phyloP scores from a whole-genome alignment of 352 stramenopile genomes.

The Phytopythium aichiense region DNA sequence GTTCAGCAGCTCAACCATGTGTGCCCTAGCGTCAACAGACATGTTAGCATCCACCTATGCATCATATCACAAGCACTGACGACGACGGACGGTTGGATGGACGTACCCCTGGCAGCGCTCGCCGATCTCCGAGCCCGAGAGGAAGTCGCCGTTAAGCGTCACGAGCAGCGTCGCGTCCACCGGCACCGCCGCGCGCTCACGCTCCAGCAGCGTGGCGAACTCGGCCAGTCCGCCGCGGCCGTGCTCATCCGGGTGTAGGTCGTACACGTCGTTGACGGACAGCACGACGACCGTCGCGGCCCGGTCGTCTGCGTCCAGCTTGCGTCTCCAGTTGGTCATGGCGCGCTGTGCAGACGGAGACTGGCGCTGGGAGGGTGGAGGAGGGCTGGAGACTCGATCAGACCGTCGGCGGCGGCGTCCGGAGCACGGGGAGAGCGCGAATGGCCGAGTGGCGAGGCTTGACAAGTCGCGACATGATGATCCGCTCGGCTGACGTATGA shows the following conservation, averaged over 20 bases:
- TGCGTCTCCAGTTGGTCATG: conserved; percentile 8
- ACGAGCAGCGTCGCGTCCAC: conserved; percentile 33
- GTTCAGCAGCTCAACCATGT: conserved; percentile 56
- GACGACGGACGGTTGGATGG: not conserved
- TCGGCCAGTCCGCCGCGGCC: conserved; percentile 36
- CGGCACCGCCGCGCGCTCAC: conserved; percentile 28
- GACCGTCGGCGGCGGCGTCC: too few relatives aligned
- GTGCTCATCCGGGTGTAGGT: conserved; percentile 40
- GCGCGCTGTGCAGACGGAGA: not conserved
- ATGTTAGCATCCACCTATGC: not conserved
- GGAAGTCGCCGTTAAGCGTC: conserved; percentile 54
- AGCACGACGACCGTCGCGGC: conserved; percentile 31
- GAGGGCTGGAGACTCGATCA: too few relatives aligned
- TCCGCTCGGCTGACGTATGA: not conserved
- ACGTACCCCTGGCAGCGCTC: conserved; percentile 39
- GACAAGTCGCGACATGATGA: not conserved
- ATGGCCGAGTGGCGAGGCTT: not conserved
- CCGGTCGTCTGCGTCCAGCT: conserved; percentile 14
- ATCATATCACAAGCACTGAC: not conserved
- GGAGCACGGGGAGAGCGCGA: not conserved
- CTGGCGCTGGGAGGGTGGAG: not conserved
- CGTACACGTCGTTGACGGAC: conserved; percentile 52
- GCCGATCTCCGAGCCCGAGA: conserved; percentile 41
- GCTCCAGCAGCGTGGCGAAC: conserved; percentile 35
- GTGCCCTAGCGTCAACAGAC: conserved; percentile 17